A percentile compares a stretch with the other conserved stretches of the same genome.
phyloP scores from a whole-genome alignment of 1,139 yeast species.

The Candida anutae region DNA sequence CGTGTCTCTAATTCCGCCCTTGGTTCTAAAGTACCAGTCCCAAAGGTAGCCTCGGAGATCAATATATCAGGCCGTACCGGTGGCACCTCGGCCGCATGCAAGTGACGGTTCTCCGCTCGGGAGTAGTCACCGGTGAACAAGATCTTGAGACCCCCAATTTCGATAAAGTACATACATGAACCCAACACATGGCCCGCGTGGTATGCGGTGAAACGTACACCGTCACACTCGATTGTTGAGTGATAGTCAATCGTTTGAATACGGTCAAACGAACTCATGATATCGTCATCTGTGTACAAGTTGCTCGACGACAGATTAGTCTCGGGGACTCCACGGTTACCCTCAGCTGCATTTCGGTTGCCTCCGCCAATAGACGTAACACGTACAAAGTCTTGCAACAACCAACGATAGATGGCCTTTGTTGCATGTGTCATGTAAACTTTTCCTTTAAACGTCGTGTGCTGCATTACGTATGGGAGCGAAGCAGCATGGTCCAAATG shows the following conservation, averaged over 20 bases:
- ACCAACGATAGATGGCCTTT: slow-evolving; percentile 94
- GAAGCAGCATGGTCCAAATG: slow-evolving; percentile 98
- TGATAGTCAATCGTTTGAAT: slow-evolving; percentile 95
- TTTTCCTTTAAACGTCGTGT: slow-evolving; percentile 86
- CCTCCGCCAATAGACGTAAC: slow-evolving; percentile 69
- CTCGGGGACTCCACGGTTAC: slow-evolving; percentile 12
- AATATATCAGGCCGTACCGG: slow-evolving; percentile 81
- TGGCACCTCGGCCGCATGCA: slow-evolving; percentile 93
- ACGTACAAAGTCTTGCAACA: slow-evolving; percentile 85
- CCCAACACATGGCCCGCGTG: slow-evolving; percentile 99
- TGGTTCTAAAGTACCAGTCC: slow-evolving; percentile 96
- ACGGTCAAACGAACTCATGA: slow-evolving; percentile 76
- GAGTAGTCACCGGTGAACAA: slow-evolving; percentile 96
- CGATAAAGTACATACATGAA: slow-evolving; percentile 95
- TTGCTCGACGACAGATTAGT: slow-evolving; percentile 31
- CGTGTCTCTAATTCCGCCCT: slow-evolving; percentile 76
- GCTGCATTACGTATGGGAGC: slow-evolving; percentile 95
- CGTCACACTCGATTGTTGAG: slow-evolving; percentile 89
- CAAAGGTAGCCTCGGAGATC: slow-evolving; percentile 93
- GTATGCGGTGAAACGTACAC: slow-evolving; percentile 91
- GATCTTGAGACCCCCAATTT: slow-evolving; percentile 84
- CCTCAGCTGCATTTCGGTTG: slow-evolving; percentile 9
- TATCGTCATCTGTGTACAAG: slow-evolving; percentile 85
- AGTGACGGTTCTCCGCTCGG: slow-evolving; percentile 90
- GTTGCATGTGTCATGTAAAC: slow-evolving; percentile 99